Percentiles rank a stretch among this genome's conserved stretches.
These are phyloP conservation scores for Ophiosphaerella herpotricha DNA, from an alignment of 2,329 filamentous ascomycete species.

Conservation along the genomic window DNA sequence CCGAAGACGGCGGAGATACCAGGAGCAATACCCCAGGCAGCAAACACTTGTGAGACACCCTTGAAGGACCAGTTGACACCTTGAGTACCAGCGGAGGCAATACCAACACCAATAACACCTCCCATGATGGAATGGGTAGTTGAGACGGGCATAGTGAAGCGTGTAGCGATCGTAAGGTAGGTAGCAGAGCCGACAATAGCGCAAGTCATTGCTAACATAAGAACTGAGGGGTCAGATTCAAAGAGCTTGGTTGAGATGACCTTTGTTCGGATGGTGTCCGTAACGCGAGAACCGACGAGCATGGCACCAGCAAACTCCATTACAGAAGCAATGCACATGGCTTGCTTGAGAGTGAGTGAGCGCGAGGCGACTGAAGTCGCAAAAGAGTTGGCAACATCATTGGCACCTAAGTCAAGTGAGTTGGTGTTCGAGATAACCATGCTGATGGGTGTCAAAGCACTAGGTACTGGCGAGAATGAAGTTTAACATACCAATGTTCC, in stretches of 20 bases:
- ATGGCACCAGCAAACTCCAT: slow-evolving; percentile 54
- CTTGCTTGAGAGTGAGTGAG: slow-evolving; percentile 54
- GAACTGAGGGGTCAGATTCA: slow-evolving; percentile 51
- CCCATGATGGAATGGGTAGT: slow-evolving; percentile 57
- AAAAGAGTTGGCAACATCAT: slow-evolving; percentile 57
- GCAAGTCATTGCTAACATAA: slow-evolving; percentile 61
- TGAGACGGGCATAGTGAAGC: slow-evolving; percentile 58
- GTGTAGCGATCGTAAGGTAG: slow-evolving; percentile 60
- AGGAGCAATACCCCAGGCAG: slow-evolving; percentile 66
- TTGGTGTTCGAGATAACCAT: not conserved
- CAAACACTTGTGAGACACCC: slow-evolving; percentile 62
- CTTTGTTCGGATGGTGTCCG: slow-evolving; percentile 55
- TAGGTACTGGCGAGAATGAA: not conserved
- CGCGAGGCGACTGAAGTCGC: slow-evolving; percentile 55
- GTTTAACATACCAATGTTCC: slow-evolving; percentile 60
- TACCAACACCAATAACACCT: slow-evolving; percentile 51
- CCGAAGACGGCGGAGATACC: slow-evolving; percentile 60
- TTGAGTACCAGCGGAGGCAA: slow-evolving; percentile 57
- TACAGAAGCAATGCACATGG: slow-evolving; percentile 51
- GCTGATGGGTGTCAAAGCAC: too few species aligned
- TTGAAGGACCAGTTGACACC: slow-evolving; percentile 63
- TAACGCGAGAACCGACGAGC: slow-evolving; percentile 45
- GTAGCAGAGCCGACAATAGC: slow-evolving; percentile 56
- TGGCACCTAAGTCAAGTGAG: slow-evolving; percentile 46
- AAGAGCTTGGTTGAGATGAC: slow-evolving; percentile 54